Evolutionary conservation across 768 basidiomycete species (phyloP), one percentile per base, ranked within the genome.

Genomic region (Pleurotus platypus): DNA sequence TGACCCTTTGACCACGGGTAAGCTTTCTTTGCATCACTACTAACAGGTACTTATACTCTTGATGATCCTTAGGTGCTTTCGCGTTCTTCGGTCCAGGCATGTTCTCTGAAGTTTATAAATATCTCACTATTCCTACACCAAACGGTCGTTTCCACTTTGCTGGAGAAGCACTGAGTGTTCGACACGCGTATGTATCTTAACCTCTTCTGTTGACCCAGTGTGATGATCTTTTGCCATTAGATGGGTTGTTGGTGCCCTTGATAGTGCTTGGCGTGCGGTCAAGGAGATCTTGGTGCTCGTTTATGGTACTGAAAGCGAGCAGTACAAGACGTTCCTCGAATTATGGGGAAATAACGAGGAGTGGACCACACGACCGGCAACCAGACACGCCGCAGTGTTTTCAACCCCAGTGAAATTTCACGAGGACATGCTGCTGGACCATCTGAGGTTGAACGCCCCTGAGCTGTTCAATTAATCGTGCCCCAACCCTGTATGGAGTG

Each of bases 41-140:
- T 15, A 12, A 22, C 8, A 12, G 46, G n/a, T 47, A 4, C 15
- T 24, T 11, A 22, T 8, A 11, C 1, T n/a, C 5, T 6, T 27
- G 27, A 5, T 8, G 27, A 3, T 8, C 27, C 15, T 9, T 48
- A 75, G 77, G 77, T 39, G 73, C 73, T 3, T 76, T 67, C 56
- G 78, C 75, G 0, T 63, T 62, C 60, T 79, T 78, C 46, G 70
- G 68, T 0, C 76, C 78, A 5, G 75, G 75, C 5, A 58, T 74
- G 18, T 78, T 75, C 49, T 57, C 60, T 8, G 58, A 67, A 4
- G 38, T 74, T 38, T 77, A 73, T 57, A 50, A 58, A 2, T 58
- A 64, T 5, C 63, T 77, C 18, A 73, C 58, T 13, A 4, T 24
- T 7, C 71, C 75, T 8, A 71, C 73, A 1, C 67, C 65, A 5